Percentiles rank a stretch among this genome's conserved stretches.
Evolutionary conservation across 2,329 filamentous ascomycete species (phyloP).

Genomic region (Sclerotinia nivalis): DNA sequence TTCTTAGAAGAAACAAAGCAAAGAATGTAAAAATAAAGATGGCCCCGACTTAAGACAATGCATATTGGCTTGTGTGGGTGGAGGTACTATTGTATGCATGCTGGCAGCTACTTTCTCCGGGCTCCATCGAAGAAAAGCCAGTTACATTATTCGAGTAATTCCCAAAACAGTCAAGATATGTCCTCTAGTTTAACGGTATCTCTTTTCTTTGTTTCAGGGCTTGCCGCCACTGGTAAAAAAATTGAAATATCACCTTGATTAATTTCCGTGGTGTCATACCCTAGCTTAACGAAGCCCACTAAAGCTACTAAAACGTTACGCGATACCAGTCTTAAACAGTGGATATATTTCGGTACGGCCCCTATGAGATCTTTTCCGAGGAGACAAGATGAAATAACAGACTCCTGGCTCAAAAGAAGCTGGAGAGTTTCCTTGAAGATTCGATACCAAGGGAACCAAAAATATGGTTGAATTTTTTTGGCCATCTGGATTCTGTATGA

Average conservation of each 20-base stretch:
- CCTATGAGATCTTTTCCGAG: neutral
- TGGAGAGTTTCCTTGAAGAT: neutral
- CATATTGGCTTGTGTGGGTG: neutral
- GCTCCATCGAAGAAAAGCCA: neutral
- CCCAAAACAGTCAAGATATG: slow-evolving; percentile 2
- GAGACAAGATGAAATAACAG: neutral
- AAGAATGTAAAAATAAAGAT: neutral
- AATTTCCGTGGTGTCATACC: neutral
- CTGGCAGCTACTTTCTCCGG: neutral
- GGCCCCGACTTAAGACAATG: neutral
- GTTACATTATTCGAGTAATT: neutral
- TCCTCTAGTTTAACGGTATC: neutral
- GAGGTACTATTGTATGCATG: slow-evolving; percentile 13
- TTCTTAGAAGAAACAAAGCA: neutral
- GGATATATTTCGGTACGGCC: neutral
- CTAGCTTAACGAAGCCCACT: neutral
- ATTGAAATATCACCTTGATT: neutral
- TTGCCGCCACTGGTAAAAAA: neutral
- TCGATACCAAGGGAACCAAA: neutral
- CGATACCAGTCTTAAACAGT: neutral
- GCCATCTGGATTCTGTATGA: slow-evolving; percentile 1
- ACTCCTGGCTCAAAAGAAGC: neutral
- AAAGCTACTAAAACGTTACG: neutral
- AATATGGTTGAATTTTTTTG: neutral
- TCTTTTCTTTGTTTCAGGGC: neutral